Conservation (phyloP, 2,329 filamentous ascomycete genomes). For the Alternaria incomplexa region DNA sequence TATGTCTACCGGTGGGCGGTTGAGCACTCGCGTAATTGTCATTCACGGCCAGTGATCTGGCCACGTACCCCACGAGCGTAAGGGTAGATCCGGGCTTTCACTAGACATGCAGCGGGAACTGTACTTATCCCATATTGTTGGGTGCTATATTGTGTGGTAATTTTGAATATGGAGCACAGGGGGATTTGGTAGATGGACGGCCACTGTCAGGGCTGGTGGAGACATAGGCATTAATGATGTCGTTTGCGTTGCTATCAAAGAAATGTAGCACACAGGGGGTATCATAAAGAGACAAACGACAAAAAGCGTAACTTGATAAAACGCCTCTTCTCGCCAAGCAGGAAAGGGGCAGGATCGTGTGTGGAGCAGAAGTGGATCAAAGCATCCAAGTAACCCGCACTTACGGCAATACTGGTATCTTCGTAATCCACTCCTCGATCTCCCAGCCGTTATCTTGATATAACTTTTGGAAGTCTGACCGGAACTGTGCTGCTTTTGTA, state of each 20-base stretch:
- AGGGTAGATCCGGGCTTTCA: neutral
- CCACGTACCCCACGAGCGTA: neutral
- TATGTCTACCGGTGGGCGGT: neutral
- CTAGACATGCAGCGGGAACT: neutral
- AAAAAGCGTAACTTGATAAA: neutral
- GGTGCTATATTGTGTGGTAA: neutral
- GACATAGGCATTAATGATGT: neutral
- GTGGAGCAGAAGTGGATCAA: no score
- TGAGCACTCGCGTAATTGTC: neutral
- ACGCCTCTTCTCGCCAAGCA: neutral
- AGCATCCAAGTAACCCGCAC: neutral
- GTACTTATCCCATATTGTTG: neutral
- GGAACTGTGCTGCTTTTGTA: slow-evolving; percentile 27
- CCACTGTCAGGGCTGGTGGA: neutral
- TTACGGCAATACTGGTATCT: slow-evolving; percentile 33
- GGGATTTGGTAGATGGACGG: neutral
- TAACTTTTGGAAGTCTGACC: slow-evolving; percentile 16
- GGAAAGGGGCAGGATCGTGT: neutral
- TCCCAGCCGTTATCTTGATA: slow-evolving; percentile 29
- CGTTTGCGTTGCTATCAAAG: neutral
- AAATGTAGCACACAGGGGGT: neutral
- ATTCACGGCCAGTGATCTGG: neutral
- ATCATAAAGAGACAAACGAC: neutral
- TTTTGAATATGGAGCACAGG: neutral
- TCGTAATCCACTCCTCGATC: slow-evolving; percentile 33